Conservation (phyloP, 1,284 basidiomycete genomes). For the Rhodofomes roseus region DNA sequence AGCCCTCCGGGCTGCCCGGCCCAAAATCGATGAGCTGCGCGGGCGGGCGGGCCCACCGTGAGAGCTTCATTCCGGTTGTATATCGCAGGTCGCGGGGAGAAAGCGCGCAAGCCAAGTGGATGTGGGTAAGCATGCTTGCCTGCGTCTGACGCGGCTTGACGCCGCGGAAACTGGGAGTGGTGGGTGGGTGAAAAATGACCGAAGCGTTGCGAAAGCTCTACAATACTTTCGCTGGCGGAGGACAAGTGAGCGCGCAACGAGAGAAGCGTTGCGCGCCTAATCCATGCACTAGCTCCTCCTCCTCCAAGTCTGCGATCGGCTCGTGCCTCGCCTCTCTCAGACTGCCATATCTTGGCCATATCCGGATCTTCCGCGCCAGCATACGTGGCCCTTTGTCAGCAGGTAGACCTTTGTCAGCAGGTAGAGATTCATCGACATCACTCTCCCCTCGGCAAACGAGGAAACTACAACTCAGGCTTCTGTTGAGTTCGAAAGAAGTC, state of each 20-base stretch:
- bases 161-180: not conserved
- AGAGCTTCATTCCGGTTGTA: not conserved
- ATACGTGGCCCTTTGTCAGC: too few relatives aligned
- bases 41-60: not conserved
- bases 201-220: not conserved
- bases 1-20: not conserved
- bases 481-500: too few relatives aligned
- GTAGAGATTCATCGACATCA: too few relatives aligned
- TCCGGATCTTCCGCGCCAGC: too few relatives aligned
- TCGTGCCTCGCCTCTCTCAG: not conserved
- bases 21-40: not conserved
- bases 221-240: not conserved
- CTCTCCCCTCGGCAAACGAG: too few relatives aligned
- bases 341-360: too few relatives aligned
- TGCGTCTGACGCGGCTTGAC: not conserved
- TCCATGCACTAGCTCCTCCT: not conserved
- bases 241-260: not conserved
- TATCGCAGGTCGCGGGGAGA: not conserved
- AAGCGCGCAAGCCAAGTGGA: not conserved
- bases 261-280: not conserved
- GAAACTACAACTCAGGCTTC: too few relatives aligned
- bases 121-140: not conserved
- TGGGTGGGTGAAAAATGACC: not conserved
- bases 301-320: not conserved
- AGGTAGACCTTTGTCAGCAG: too few relatives aligned